A percentile compares a stretch with the other conserved stretches of the same genome.
Evolutionary conservation across 2,329 filamentous ascomycete species (phyloP).

Genomic region (Rhinocladiella mackenziei): DNA sequence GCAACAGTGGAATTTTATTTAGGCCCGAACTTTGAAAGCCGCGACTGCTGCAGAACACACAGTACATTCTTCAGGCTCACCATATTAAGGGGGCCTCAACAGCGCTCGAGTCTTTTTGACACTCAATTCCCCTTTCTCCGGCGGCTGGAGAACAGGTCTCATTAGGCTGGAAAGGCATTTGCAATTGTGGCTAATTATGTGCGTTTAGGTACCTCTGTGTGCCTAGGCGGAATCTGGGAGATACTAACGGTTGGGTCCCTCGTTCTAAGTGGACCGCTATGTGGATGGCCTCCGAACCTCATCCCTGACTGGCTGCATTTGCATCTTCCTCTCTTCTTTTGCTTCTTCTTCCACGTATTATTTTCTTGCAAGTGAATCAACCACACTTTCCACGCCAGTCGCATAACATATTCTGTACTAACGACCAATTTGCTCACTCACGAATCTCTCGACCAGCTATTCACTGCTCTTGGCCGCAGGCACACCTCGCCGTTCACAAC

Average conservation of each 20-base stretch:
- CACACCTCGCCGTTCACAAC: conserved; percentile 5
- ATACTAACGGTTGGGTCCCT: background rate
- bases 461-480: background rate
- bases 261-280: background rate
- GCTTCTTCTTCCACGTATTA: conserved; percentile 13
- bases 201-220: background rate
- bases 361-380: conserved; percentile 8
- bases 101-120: too few relatives aligned
- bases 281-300: background rate
- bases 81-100: too few relatives aligned
- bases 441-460: conserved; percentile 5
- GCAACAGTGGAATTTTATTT: too few relatives aligned
- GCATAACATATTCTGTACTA: conserved; percentile 11
- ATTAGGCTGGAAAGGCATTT: too few relatives aligned
- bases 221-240: background rate
- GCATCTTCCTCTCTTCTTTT: conserved; percentile 6
- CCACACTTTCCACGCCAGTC: conserved; percentile 5
- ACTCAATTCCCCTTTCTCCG: too few relatives aligned
- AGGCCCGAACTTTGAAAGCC: too few relatives aligned
- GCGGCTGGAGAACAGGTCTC: too few relatives aligned
- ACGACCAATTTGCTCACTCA: conserved; percentile 6
- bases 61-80: too few relatives aligned
- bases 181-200: too few relatives aligned
- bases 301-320: conserved; percentile 8
- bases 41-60: too few relatives aligned